phyloP scores from a whole-genome alignment of 192 early-diverging fungal species.

The Cetraspora pellucida region DNA sequence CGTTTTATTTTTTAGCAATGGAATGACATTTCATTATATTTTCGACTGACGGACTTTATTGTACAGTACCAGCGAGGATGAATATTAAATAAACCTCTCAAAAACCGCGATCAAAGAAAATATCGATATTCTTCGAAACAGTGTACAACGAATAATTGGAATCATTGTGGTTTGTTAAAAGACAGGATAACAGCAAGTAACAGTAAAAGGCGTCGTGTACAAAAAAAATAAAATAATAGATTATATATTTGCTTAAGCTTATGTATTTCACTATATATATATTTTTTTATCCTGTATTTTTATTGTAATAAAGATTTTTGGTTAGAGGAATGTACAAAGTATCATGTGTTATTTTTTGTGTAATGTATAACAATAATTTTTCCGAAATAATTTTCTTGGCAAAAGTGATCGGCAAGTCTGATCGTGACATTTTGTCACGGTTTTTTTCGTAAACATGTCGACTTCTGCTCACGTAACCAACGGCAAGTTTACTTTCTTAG shows the following conservation, averaged over 20 bases:
- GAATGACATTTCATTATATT: background rate
- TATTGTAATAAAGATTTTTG: no score
- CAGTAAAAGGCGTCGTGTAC: background rate
- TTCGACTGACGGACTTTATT: background rate
- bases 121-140: conserved; percentile 14
- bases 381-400: background rate
- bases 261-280: no score
- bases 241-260: no score
- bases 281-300: no score
- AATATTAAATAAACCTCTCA: conserved; percentile 22
- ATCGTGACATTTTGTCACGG: background rate
- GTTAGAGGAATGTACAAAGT: no score
- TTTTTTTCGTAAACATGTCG: conserved; percentile 21
- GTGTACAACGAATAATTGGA: conserved; percentile 23
- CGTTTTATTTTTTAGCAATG: background rate
- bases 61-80: background rate
- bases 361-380: no score
- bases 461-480: conserved; percentile 25
- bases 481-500: conserved; percentile 10
- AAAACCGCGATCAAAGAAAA: conserved; percentile 21
- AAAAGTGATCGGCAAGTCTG: conserved; percentile 10
- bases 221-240: background rate
- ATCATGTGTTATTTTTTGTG: no score
- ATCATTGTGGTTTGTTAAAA: conserved; percentile 16
- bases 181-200: conserved; percentile 9